Base-by-base conservation (phyloP, 2,329 filamentous ascomycete species). In the Pseudopyricularia javanii region DNA sequence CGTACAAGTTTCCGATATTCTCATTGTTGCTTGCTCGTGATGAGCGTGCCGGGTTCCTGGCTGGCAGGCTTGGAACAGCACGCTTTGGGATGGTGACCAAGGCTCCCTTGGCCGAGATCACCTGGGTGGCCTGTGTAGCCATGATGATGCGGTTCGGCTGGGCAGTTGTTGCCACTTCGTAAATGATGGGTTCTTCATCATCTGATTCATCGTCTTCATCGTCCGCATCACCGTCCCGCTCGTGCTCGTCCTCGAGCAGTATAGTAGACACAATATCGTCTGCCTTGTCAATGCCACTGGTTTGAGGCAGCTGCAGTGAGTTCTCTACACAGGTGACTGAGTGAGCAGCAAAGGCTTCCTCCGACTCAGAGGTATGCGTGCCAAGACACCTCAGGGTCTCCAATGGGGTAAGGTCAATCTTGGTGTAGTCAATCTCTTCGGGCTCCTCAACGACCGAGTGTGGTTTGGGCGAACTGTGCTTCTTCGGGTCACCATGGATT, bases 51-150 rank as follows among this genome's bases (percentile, higher is more conserved):
- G 88, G 85, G 62, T 86, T 95, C 49, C 90, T 76, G 3, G 80
- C 76, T 1, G 91, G 91, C 12, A 95, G 76, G 8, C 86, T 82
- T 1, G 91, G 90, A 1, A 88, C 80, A 1, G 83, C 68, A 34
- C 89, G 79, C 69, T 91, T 94, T 12, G 87, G 82, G 54, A 96
- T 95, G 47, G 82, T 90, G 28, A 96, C 88, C 50, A 96, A 73
- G 50, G 85, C 85, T 24, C 89, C 88, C 62, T 87, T 85, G 37
- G 82, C 85, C 30, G 78, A 75, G 54, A 90, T 81, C 53, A 82
- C 76, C 52, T 85, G 81, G 3, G 86, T 80, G 53, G 81, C 75
- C 53, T 85, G 80, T 2, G 85, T 81, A 2, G 79, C 76, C 49
- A 81, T 71, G 45, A 79, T 74, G 40, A 80, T 77, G 7, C 76